A percentile compares a stretch with the other conserved stretches of the same genome.
Conservation (phyloP, 768 basidiomycete genomes). For the Phylloporus scabripes region DNA sequence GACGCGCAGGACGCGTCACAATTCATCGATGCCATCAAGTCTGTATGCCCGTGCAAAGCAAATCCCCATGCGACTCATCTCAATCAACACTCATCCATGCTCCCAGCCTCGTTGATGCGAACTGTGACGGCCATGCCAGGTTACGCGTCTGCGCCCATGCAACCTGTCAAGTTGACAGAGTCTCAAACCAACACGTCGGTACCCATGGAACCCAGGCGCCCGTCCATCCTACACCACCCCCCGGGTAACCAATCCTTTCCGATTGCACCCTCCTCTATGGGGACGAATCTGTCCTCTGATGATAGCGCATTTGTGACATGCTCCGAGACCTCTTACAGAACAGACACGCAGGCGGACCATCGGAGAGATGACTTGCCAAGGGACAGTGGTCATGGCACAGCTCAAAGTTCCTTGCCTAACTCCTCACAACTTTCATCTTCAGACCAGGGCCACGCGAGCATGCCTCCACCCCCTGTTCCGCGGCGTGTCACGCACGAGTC, state of each 20-base stretch:
- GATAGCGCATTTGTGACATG: constrained; percentile 25
- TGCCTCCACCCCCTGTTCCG: constrained; percentile 32
- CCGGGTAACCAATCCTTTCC: background rate
- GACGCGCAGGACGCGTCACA: constrained; percentile 43
- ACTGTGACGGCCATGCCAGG: constrained; percentile 9
- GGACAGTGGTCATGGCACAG: constrained; percentile 2
- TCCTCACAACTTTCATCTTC: constrained; percentile 33
- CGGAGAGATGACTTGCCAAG: background rate
- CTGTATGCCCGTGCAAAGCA: constrained; percentile 71
- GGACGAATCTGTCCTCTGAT: constrained; percentile 21
- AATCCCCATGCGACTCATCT: constrained; percentile 35
- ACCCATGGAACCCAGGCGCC: background rate
- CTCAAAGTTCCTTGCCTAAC: constrained; percentile 23
- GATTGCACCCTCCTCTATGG: constrained; percentile 5
- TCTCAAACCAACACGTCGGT: constrained; percentile 2
- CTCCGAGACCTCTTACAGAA: constrained; percentile 18
- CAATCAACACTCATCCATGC: constrained; percentile 14
- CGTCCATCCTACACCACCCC: constrained; percentile 1
- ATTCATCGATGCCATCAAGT: constrained; percentile 57
- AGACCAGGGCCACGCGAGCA: constrained; percentile 14
- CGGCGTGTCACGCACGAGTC: constrained; percentile 7
- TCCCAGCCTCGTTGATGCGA: constrained; percentile 13
- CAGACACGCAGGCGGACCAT: constrained; percentile 2
- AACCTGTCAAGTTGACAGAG: background rate
- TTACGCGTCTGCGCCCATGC: background rate